Evolutionary conservation across 495 filamentous ascomycete species (phyloP).

Genomic region (Amphirosellinia nigrospora): DNA sequence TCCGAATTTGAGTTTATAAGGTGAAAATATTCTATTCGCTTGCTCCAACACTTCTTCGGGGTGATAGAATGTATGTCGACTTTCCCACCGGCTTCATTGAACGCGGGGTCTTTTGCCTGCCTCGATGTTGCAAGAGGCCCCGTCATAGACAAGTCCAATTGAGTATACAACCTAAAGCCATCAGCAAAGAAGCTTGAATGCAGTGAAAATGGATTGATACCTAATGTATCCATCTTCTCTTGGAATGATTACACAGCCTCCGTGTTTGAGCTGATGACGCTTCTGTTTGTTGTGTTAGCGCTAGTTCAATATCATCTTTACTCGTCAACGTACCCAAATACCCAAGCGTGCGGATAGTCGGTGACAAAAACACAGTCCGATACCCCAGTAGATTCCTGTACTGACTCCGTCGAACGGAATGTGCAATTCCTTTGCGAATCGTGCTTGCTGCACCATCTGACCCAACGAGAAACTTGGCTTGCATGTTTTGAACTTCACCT

Average conservation of each 20-base stretch:
- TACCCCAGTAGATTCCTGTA: constrained; percentile 51
- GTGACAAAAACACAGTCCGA: constrained; percentile 46
- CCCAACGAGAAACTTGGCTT: constrained; percentile 44
- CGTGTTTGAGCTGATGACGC: constrained; percentile 42
- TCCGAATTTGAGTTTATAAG: constrained; percentile 44
- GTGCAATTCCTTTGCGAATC: constrained; percentile 39
- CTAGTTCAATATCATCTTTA: background rate
- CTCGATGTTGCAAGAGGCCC: constrained; percentile 31
- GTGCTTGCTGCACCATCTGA: constrained; percentile 44
- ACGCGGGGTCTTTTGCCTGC: constrained; percentile 33
- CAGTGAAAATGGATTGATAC: constrained; percentile 2
- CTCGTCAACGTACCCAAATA: constrained; percentile 39
- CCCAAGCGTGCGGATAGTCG: constrained; percentile 46
- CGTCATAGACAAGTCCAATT: constrained; percentile 33
- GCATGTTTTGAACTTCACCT: constrained; percentile 33
- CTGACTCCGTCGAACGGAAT: constrained; percentile 47
- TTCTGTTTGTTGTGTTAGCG: constrained; percentile 10
- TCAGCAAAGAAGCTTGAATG: background rate
- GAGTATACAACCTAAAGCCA: constrained; percentile 28
- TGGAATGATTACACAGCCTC: constrained; percentile 46
- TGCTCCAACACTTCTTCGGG: constrained; percentile 46
- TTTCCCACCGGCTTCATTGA: constrained; percentile 37
- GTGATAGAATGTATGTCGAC: constrained; percentile 44
- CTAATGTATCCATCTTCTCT: constrained; percentile 47
- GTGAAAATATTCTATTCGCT: constrained; percentile 46